Conservation (phyloP, 2,329 filamentous ascomycete species). For the Chaetomiaceae sp. region DNA sequence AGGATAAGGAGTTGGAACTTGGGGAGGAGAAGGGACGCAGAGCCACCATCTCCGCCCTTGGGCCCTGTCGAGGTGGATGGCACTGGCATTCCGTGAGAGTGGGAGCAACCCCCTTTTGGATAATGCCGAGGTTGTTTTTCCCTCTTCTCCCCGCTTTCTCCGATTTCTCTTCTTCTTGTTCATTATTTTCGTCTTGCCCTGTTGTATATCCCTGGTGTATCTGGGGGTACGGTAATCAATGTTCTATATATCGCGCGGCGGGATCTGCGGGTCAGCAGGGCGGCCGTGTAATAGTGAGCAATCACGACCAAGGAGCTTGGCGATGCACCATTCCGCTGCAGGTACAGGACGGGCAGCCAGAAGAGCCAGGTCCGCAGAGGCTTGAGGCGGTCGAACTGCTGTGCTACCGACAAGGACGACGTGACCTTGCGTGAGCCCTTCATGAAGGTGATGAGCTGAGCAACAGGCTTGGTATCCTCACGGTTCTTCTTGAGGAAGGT, state of each 20-base stretch:
- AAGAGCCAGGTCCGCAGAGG: constrained; percentile 89
- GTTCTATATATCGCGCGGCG: constrained; percentile 1
- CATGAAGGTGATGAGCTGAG: constrained; percentile 67
- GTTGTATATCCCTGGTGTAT: not conserved
- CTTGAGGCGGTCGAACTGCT: constrained; percentile 87
- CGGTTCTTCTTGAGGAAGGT: constrained; percentile 63
- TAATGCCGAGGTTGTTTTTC: too few species aligned
- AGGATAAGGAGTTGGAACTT: constrained; percentile 23
- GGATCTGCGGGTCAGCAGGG: constrained; percentile 52
- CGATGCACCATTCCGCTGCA: constrained; percentile 72
- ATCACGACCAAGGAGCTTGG: constrained; percentile 77
- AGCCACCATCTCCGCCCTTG: not conserved
- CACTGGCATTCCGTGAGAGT: not conserved
- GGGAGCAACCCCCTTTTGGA: not conserved
- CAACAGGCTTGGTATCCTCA: constrained; percentile 64
- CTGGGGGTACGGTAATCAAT: constrained; percentile 6
- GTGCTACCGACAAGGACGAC: constrained; percentile 65
- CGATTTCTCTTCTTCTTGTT: not conserved
- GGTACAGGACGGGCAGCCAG: constrained; percentile 83
- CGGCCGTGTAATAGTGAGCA: constrained; percentile 86
- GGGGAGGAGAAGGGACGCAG: not conserved
- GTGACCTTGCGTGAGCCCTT: constrained; percentile 68
- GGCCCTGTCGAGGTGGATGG: constrained; percentile 3
- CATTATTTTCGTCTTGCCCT: too few species aligned
- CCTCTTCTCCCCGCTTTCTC: not conserved